A percentile compares a stretch with the other conserved stretches of the same genome.
phyloP scores from a whole-genome alignment of 352 stramenopile species.

The Globisporangium cederbergense region DNA sequence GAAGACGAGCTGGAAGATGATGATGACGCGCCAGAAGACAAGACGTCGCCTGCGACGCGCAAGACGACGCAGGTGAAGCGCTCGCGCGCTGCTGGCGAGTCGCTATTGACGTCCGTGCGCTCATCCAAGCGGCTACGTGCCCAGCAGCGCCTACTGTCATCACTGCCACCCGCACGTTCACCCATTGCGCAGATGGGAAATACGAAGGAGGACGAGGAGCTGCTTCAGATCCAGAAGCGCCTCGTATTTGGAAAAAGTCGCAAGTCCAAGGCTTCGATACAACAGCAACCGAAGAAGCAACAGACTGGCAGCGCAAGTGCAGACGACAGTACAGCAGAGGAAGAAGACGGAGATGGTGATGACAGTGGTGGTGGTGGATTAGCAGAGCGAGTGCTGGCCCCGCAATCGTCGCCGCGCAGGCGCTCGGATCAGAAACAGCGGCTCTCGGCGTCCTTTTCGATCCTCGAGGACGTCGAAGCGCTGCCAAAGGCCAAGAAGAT shows the following conservation, averaged over 20 bases:
- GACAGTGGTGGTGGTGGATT: neutral
- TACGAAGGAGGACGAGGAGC: constrained; percentile 24
- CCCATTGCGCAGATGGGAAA: constrained; percentile 26
- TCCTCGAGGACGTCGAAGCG: constrained; percentile 12
- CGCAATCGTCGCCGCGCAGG: constrained; percentile 2
- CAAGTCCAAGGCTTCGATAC: constrained; percentile 5
- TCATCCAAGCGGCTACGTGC: constrained; percentile 16
- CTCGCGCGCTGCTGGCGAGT: neutral
- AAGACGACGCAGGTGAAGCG: neutral
- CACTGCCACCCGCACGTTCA: constrained; percentile 17
- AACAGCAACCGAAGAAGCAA: neutral
- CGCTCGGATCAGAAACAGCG: constrained; percentile 7
- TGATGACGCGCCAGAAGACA: neutral
- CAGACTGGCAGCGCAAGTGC: neutral
- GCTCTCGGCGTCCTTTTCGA: constrained; percentile 12
- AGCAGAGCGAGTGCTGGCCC: neutral
- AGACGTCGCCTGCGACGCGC: constrained; percentile 16
- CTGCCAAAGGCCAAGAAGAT: constrained; percentile 6
- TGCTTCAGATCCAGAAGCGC: constrained; percentile 37
- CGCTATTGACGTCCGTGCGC: constrained; percentile 6
- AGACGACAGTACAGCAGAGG: constrained; percentile 1
- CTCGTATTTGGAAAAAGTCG: constrained; percentile 17
- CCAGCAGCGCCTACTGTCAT: constrained; percentile 15
- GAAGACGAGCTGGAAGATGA: neutral
- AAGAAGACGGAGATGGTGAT: constrained; percentile 7